Base-by-base conservation (phyloP, 2,329 filamentous ascomycete species). In the Fusarium sublunatum region DNA sequence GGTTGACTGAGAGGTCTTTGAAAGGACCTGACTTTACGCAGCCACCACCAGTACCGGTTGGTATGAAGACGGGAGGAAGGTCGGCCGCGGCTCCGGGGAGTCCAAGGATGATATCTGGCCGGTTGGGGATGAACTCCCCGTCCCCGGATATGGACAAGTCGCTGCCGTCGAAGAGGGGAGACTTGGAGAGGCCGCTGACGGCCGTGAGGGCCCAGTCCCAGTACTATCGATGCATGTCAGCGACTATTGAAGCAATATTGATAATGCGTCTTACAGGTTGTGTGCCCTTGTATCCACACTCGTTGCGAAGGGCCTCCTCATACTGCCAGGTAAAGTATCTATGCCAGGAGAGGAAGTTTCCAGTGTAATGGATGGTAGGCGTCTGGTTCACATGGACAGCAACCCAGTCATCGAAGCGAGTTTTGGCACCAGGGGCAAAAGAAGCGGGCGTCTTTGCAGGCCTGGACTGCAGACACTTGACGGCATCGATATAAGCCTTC, bases 21-120 rank as follows among this genome's bases (percentile, higher is more conserved):
- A 86, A 79, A 2, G 85, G 85, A 0, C 84, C 84, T 0, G 74
- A 76, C 12, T 70, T 75, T 3, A 88, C 76, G 67, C 84, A 87
- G 24, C 85, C 86, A 35, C 86, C 85, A 5, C 86, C 86, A 3
- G 74, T 75, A 7, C 83, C 85, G 1, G 82, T 75, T 1, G 81
- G 79, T 9, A 82, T 64, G 26, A 58, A 57, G 22, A 72, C 31
- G 1, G 67, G 51, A n/a, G 65, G 67, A 8, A 72, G 60, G 1
- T 68, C 65, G 29, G 62, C 77, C 11, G 58, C 59, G 38, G 63
- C 63, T 26, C 66, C 77, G 12, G 72, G 59, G 3, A 69, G 52
- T 26, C 66, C 77, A 11, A 73, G 59, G 3, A 69, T 53, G 6
- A 72, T 61, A 22, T 68, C 67, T 4, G 59, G 53, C 13, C 68